Base-by-base conservation (phyloP, 2,329 filamentous ascomycete genomes). In the Sarocladium strictum region DNA sequence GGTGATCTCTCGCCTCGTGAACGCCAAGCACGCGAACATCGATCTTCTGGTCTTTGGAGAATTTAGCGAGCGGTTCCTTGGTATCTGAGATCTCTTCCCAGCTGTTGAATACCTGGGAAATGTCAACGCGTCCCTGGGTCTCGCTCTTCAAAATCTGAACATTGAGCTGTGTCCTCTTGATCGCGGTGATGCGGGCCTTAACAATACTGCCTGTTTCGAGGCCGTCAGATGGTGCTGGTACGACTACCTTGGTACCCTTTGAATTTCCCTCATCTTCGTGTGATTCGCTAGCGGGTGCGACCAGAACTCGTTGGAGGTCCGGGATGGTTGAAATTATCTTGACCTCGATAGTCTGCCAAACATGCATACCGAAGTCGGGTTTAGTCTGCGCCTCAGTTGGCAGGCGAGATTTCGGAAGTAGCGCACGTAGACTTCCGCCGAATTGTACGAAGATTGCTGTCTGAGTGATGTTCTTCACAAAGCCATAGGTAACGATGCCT, bases 161-260 rank as follows among this genome's bases (percentile, higher is more conserved):
- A 61, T 97, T 97, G 54, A 97, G 76, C 67, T 99, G 94, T 0
- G 93, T 97, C 50, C 86, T 86, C 70, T 96, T 96, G 65, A 97
- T 76, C 0, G 90, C 90, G n/a, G 82, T 81, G 43, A 99, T 82
- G 61, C 80, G 86, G 37, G 89, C 93, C 65, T 89, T 90, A 7
- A 85, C 84, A 47, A 87, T 67, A 60, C 80, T 86, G 53, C 93
- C 93, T 27, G 90, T 76, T 1, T 76, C 75, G 50, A 96, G 80
- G 60, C 96, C 90, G 45, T 85, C 83, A n/a, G 87, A 75, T 6
- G 83, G 67, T 14, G 64, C 63, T 15, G 66, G 55, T 3, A 64
- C 61, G n/a, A 62, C 63, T 32, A 66, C 54, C 43, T 72, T 68
- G 59, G 71, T 63, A 58, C 73, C 70, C 59, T 70, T 65, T 32